Evolutionary conservation across 805 yeast species (phyloP), one percentile per base, ranked within the genome.

Genomic region (Candida argentea): DNA sequence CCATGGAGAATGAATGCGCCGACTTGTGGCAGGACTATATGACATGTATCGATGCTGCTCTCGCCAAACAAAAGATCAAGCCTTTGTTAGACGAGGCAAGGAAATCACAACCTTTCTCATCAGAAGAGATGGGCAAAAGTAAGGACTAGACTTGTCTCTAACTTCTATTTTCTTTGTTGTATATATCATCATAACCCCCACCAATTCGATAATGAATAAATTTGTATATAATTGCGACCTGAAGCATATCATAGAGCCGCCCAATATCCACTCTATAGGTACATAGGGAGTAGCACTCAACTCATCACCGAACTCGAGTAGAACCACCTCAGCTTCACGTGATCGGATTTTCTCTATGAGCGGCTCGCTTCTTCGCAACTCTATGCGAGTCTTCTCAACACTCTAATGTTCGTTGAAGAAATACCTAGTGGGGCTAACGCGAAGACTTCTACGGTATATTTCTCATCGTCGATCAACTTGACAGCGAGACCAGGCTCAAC

Each of bases 21-120:
- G 89, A 78, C 17, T 68, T 83, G 18, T 91, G 96, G 95, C 70
- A 72, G 33, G 77, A 73, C 30, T 91, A 91, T 53, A 83, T 82
- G 42, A 76, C 75, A n/a, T 91, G 98, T 57, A 76, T 91, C 16
- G 78, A 84, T 41, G 71, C 59, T 2, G 73, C 73, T 21, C 59
- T 86, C 39, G 72, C 76, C 15, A 72, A 71, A 32, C 79, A 77
- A 43, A 91, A 87, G 15, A 77, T 86, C 43, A 70, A 79, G 46
- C 79, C 85, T 4, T 79, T 82, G 70, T 60, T 86, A 30, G 94
- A 85, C 38, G 87, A 85, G 37, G 94, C 95, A 1, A 68, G 93
- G 39, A 76, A 79, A 35, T 95, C 86, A 40, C 89, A 89, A 16
- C 95, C 95, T 1, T 86, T 86, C 24, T 40, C 50, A 13, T 35